Evolutionary conservation across 805 yeast genomes (phyloP), one percentile per base, ranked within the genome.

Genomic region (Teunomyces kruisii): DNA sequence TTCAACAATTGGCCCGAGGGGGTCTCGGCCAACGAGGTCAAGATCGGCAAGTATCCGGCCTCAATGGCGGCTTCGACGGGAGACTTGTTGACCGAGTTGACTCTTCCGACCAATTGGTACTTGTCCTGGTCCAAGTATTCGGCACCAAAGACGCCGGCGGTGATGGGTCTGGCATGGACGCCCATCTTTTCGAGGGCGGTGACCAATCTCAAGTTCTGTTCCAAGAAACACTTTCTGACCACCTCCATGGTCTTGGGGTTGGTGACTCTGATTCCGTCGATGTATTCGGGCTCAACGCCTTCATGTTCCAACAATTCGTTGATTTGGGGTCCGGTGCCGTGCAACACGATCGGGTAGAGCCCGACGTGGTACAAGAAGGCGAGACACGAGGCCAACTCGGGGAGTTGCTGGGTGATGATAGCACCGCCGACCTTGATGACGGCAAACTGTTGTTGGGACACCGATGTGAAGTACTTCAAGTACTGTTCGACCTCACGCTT

Each of bases 401-500:
- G 86, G 51, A 94, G 72, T 58, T 92, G 94, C 56, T 94, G 95
- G 39, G 98, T 92, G 65, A 94, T 94, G 59, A 94, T 92, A 31
- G 99, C 99, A 52, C 99, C 99, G 32, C 99, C 99, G 36, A 94
- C 99, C 66, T 94, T 94, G 68, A 94, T 94, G 36, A 94, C 97
- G 3, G 99, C 99, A 59, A 94, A 94, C 61, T 94, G 97, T 64
- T 94, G 98, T 55, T 90, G 91, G 5, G 90, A 84, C 13, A 94
- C 98, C 27, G 97, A 89, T 1, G 98, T 91, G 76, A 94, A 94
- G 67, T 92, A 92, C 65, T 90, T 91, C 60, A 94, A 79, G 68
- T 94, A 94, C 68, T 94, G 99, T 66, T 94, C 99, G 36, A 94
- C 99, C 70, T 94, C 99, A 52, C 98, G 80, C 64, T 94, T 95